These are phyloP conservation scores for Avena sativa DNA, from an alignment of 176 grass and related monocot species.

Conservation along the genomic window DNA sequence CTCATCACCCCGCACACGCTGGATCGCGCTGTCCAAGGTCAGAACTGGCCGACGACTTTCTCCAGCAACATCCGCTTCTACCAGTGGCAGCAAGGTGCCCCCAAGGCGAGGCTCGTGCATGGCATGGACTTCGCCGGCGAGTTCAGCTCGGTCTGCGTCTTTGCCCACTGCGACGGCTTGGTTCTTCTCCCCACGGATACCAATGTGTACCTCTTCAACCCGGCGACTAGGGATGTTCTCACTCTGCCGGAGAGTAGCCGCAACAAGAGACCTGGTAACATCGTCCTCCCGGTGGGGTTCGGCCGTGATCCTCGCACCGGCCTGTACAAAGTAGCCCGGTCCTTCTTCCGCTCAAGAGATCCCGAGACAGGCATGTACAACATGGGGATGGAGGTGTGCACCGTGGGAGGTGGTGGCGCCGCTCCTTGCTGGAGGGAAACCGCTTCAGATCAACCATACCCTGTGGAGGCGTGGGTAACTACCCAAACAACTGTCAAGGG, in stretches of 20 bases:
- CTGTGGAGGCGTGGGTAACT: not conserved
- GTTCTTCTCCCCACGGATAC: not conserved
- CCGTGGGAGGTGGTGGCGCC: not conserved
- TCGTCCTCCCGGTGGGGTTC: not conserved
- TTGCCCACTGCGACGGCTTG: conserved; percentile 6
- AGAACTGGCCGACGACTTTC: not conserved
- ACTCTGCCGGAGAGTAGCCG: not conserved
- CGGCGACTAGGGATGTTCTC: not conserved
- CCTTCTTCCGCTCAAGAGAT: conserved; percentile 17
- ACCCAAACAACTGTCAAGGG: not conserved
- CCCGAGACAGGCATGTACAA: not conserved
- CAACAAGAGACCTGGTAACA: not conserved
- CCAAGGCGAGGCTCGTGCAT: not conserved
- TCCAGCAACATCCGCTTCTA: not conserved
- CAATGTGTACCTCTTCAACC: conserved; percentile 19
- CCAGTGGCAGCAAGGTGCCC: not conserved
- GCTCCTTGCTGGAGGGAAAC: not conserved
- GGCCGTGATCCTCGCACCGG: not conserved
- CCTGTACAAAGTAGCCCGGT: not conserved
- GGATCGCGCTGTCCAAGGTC: not conserved
- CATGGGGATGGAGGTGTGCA: not conserved
- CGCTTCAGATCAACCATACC: not conserved
- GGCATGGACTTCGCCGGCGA: not conserved
- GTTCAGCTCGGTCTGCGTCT: not conserved
- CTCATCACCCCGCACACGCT: not conserved